These are phyloP conservation scores for Candida albicans DNA, from an alignment of 1,139 yeast genomes.

Conservation along the genomic window DNA sequence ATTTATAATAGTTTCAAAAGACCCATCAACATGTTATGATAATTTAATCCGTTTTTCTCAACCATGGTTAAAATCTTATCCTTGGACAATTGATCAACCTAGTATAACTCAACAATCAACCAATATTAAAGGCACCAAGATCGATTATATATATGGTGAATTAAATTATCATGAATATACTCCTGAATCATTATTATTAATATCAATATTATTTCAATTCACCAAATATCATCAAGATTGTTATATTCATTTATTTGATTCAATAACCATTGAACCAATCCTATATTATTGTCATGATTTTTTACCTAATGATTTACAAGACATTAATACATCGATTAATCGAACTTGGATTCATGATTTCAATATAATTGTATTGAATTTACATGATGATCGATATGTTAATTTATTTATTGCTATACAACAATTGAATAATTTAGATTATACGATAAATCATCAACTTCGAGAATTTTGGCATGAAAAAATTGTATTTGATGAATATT, in stretches of 20 bases:
- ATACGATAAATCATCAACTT: slow-evolving; percentile 19
- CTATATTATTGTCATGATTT: slow-evolving; percentile 48
- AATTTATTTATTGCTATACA: slow-evolving; percentile 30
- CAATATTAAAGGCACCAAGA: slow-evolving; percentile 4
- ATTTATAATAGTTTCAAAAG: slow-evolving; percentile 10
- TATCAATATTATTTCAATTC: slow-evolving; percentile 39
- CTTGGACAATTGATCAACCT: slow-evolving; percentile 15
- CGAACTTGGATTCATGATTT: slow-evolving; percentile 46
- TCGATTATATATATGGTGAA: slow-evolving; percentile 41
- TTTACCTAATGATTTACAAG: slow-evolving; percentile 43
- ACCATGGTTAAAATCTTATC: slow-evolving; percentile 13
- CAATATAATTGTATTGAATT: slow-evolving; percentile 29
- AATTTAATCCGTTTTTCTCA: slow-evolving; percentile 9
- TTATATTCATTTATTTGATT: slow-evolving; percentile 51
- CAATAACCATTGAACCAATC: slow-evolving; percentile 54
- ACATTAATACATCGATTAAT: slow-evolving; percentile 38
- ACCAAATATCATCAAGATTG: slow-evolving; percentile 28
- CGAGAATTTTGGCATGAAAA: slow-evolving; percentile 8
- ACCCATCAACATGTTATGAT: slow-evolving; percentile 6
- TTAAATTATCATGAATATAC: slow-evolving; percentile 42
- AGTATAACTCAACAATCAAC: slow-evolving; percentile 2
- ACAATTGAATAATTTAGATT: slow-evolving; percentile 24
- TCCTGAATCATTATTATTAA: slow-evolving; percentile 49
- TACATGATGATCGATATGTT: slow-evolving; percentile 26
- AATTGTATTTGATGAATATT: slow-evolving; percentile 3